phyloP scores from a whole-genome alignment of 2,329 filamentous ascomycete genomes.

The Stemphylium beticola region DNA sequence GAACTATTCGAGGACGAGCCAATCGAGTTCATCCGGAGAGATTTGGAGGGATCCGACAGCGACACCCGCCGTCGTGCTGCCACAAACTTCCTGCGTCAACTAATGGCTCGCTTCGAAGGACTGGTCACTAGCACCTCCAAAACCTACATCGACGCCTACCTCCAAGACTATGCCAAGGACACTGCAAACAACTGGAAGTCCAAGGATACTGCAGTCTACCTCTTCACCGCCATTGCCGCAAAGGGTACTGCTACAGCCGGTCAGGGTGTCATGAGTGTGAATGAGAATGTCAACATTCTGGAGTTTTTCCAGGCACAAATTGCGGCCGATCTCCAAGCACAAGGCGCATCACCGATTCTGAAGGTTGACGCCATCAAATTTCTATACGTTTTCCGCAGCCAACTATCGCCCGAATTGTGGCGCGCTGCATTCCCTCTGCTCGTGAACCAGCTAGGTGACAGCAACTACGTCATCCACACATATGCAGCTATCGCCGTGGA shows the following conservation, averaged over 20 bases:
- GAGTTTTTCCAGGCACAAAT: conserved; percentile 95
- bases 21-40: conserved; percentile 95
- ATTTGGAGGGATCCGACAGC: conserved; percentile 94
- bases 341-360: conserved; percentile 77
- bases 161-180: conserved; percentile 74
- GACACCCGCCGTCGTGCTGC: conserved; percentile 91
- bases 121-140: conserved; percentile 87
- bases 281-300: conserved; percentile 80
- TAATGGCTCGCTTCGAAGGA: conserved; percentile 86
- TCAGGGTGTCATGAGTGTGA: conserved; percentile 90
- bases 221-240: conserved; percentile 92
- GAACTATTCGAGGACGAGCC: conserved; percentile 98
- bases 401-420: conserved; percentile 92
- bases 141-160: conserved; percentile 84
- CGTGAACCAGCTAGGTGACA: conserved; percentile 86
- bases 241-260: conserved; percentile 87
- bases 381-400: conserved; percentile 94
- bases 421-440: conserved; percentile 85
- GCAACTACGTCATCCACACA: conserved; percentile 96
- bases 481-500: conserved; percentile 98
- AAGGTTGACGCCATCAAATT: conserved; percentile 99
- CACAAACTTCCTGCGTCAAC: conserved; percentile 88
- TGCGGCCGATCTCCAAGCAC: conserved; percentile 81
- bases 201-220: conserved; percentile 97
- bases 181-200: conserved; percentile 81